Base-by-base conservation (phyloP, 2,329 filamentous ascomycete species). In the Neofusicoccum parvum region DNA sequence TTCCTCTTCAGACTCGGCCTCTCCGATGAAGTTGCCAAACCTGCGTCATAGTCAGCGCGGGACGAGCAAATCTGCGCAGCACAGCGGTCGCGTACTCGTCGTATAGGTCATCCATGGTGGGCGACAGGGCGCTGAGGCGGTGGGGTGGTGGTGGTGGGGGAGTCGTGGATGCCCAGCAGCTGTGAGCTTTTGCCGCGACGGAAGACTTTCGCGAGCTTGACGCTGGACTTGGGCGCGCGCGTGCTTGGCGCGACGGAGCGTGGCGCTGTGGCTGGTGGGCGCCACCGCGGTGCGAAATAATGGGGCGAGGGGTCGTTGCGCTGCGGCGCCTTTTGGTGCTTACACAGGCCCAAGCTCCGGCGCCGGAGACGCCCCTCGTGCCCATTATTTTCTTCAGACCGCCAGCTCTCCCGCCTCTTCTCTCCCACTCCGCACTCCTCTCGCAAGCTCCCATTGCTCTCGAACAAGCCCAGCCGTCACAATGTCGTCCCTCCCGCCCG, bases 11-110 rank as follows among this genome's bases (percentile, higher is more conserved):
- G 92, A 95, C 78, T 90, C 90, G 77, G 92, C 92, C 80, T 97
- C 95, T 75, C 95, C 95, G 76, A 98, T 97, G 81, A 95, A 98
- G 83, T 98, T 98, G 75, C 94, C 94, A 82, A 98, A 98, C 84
- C 92, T 96, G 71, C 32, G 41, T 37, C 39, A 50, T 70, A 62
- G 49, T 34, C 36, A 60, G 12, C 36, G 48, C 53, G 68, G 67
- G 73, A 10, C 6, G 10, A 68, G 5, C 2, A 2, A 9, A 11
- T 3, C 5, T 23, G 41, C 32, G 10, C 9, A 41, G 23, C 34
- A 27, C 62, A 68, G 71, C 32, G 17, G 23, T 27, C 9, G 66
- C 68, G 70, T 82, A 96, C 92, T 98, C 94, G 82, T 98, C 94
- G 79, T 98, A 97, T 72, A 97, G 88, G 80, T 97, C 94, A 83